These are phyloP conservation scores for Chaetoceros muelleri DNA, from an alignment of 108 stramenopile genomes.

Conservation along the genomic window DNA sequence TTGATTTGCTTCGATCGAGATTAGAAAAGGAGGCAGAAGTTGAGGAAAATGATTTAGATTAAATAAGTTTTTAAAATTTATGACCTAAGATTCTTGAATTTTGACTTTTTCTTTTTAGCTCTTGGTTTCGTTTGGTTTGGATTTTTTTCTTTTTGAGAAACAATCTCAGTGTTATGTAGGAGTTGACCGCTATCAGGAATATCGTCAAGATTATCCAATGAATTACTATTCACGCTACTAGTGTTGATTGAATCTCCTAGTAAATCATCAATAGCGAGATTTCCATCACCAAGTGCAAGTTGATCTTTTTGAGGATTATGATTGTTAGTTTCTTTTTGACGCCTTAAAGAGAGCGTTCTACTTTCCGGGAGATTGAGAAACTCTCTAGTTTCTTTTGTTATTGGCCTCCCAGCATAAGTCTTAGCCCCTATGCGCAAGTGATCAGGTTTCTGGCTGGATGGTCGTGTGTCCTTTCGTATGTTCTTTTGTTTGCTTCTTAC, in stretches of 20 bases:
- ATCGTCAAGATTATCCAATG: background rate
- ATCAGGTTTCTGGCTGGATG: slow-evolving; percentile 39
- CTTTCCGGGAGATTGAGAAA: slow-evolving; percentile 30
- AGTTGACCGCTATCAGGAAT: slow-evolving; percentile 8
- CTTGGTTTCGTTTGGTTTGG: background rate
- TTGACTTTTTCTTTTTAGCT: slow-evolving; percentile 20
- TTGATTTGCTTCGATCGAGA: slow-evolving; percentile 50
- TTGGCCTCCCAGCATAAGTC: slow-evolving; percentile 42
- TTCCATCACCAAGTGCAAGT: slow-evolving; percentile 1
- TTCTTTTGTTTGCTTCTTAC: slow-evolving; percentile 75
- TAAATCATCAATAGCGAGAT: slow-evolving; percentile 26
- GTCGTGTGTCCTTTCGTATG: slow-evolving; percentile 63
- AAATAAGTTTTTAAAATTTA: background rate
- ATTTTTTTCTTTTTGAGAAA: background rate
- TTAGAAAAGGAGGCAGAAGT: slow-evolving; percentile 56
- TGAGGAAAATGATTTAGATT: slow-evolving; percentile 36
- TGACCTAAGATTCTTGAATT: slow-evolving; percentile 21
- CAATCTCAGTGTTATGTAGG: slow-evolving; percentile 16
- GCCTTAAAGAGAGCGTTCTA: background rate
- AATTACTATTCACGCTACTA: background rate
- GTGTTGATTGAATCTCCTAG: slow-evolving; percentile 3
- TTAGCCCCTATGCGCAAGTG: slow-evolving; percentile 37
- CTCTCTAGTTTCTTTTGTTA: slow-evolving; percentile 51
- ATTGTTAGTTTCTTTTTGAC: background rate
- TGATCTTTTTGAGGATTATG: background rate